These are phyloP conservation scores for Ophiostoma himal-ulmi DNA, from an alignment of 2,329 filamentous ascomycete genomes.

Conservation along the genomic window DNA sequence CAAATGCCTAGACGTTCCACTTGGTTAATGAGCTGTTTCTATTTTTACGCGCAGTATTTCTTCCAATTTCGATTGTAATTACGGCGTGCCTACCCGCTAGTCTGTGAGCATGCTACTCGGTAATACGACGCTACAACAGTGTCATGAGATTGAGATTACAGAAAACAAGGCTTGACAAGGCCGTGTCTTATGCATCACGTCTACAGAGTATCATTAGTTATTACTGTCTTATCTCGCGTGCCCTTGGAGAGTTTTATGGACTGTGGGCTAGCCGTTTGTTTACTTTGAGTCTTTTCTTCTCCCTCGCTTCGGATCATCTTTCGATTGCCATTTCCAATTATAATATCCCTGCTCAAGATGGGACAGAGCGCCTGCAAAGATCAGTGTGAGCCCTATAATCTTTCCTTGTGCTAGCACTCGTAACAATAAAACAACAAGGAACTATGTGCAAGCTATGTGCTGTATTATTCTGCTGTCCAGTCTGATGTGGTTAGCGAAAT, in stretches of 20 bases:
- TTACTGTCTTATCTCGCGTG: neutral
- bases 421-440: neutral
- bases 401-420: neutral
- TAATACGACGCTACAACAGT: neutral
- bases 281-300: neutral
- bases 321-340: neutral
- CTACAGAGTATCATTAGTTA: neutral
- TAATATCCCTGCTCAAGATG: neutral
- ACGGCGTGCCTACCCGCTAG: neutral
- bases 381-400: neutral
- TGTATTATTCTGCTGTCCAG: neutral
- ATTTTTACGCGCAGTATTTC: neutral
- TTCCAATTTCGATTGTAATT: neutral
- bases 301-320: neutral
- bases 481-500: slow-evolving; percentile 4
- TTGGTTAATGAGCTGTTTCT: slow-evolving; percentile 2
- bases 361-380: neutral
- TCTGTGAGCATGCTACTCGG: neutral
- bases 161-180: slow-evolving; percentile 6
- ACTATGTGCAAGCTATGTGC: neutral
- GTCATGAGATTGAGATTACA: neutral
- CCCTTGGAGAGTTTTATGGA: neutral
- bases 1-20: neutral
- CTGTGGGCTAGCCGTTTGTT: neutral
- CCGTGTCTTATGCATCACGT: neutral